A percentile compares a stretch with the other conserved stretches of the same genome.
Conservation (phyloP, 805 yeast species). For the Pichia rugopelliculosa region DNA sequence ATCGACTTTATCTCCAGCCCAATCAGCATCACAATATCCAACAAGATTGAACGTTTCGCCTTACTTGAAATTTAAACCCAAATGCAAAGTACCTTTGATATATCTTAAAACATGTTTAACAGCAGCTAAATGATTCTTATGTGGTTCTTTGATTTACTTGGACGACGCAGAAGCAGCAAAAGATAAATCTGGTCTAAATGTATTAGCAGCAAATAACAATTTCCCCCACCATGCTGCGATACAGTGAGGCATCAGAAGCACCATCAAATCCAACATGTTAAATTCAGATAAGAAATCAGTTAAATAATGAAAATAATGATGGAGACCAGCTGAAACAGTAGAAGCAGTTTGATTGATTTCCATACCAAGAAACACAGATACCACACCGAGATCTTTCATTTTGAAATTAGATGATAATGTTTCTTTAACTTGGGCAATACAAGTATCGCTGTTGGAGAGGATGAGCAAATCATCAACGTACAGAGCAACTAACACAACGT, state of each 20-base stretch:
- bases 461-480: conserved; percentile 5
- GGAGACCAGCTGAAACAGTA: neutral
- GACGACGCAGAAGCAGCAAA: conserved; percentile 1
- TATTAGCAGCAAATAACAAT: conserved; percentile 1
- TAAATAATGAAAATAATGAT: neutral
- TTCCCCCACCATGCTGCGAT: no score
- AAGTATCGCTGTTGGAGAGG: neutral
- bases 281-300: neutral
- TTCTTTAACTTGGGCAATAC: neutral
- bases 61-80: neutral
- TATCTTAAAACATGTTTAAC: conserved; percentile 2
- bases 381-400: neutral
- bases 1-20: conserved; percentile 9
- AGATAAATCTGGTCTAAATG: neutral
- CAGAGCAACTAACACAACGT: neutral
- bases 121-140: conserved; percentile 1
- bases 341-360: neutral
- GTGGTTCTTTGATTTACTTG: neutral
- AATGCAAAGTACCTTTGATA: conserved; percentile 1
- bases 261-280: neutral
- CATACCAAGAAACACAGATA: conserved; percentile 1
- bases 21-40: conserved; percentile 13
- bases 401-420: neutral
- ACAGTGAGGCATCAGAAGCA: neutral
- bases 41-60: neutral